Evolutionary conservation across 768 basidiomycete genomes (phyloP).

Genomic region (Hygrophorus pudorinus): DNA sequence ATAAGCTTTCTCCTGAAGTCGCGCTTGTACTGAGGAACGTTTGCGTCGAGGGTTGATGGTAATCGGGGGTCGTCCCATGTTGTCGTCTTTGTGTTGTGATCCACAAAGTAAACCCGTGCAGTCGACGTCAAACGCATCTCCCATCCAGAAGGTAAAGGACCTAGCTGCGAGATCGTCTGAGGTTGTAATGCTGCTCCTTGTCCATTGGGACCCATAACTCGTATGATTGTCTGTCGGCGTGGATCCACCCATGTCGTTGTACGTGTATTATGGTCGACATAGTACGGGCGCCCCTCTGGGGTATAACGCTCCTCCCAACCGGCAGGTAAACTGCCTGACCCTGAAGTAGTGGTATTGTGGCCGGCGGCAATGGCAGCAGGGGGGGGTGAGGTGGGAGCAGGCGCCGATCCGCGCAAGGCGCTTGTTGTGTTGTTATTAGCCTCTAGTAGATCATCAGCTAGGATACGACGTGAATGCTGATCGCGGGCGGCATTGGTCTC

Average conservation of each 20-base stretch:
- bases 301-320: constrained; percentile 99
- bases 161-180: constrained; percentile 93
- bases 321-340: constrained; percentile 81
- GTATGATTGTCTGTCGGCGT: constrained; percentile 90
- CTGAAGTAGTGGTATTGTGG: constrained; percentile 51
- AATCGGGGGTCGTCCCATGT: constrained; percentile 99
- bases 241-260: constrained; percentile 99
- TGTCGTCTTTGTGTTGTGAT: constrained; percentile 99
- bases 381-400: constrained; percentile 21
- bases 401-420: constrained; percentile 22
- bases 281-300: constrained; percentile 96
- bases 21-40: constrained; percentile 99
- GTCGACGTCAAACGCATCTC: constrained; percentile 99
- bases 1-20: constrained; percentile 99
- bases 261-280: constrained; percentile 98
- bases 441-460: constrained; percentile 82
- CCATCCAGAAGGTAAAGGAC: constrained; percentile 96
- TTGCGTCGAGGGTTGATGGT: constrained; percentile 90
- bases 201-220: constrained; percentile 92
- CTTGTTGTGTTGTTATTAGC: constrained; percentile 35
- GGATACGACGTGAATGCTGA: constrained; percentile 74
- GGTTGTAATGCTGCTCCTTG: constrained; percentile 84
- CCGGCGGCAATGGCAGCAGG: constrained; percentile 32
- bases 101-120: constrained; percentile 98
- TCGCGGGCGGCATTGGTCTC: constrained; percentile 82